Conservation (phyloP, 2,329 filamentous ascomycete species). For the Aureobasidium musti region DNA sequence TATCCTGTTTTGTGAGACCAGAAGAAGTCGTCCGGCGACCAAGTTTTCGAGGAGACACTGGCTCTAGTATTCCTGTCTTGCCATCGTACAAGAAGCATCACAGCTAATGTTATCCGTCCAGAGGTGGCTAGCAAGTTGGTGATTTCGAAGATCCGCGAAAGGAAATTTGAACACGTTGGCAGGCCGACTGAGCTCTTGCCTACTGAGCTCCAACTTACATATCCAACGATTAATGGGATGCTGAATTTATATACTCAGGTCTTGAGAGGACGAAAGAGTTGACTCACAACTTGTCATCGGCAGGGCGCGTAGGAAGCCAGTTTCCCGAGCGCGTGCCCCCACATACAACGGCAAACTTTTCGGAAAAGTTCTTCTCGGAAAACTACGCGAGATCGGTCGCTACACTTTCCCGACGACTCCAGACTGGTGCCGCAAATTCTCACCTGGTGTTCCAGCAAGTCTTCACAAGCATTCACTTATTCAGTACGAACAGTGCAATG, state of each 20-base stretch:
- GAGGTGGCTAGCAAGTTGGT: not conserved
- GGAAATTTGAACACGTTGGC: not conserved
- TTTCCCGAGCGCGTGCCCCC: not conserved
- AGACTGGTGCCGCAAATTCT: not conserved
- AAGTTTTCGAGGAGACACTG: no score
- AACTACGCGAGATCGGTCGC: not conserved
- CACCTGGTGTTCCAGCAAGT: not conserved
- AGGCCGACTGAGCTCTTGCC: no score
- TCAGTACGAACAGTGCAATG: not conserved
- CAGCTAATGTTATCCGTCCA: not conserved
- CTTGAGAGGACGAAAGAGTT: not conserved
- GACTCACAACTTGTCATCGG: slow-evolving; percentile 3
- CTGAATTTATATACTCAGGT: not conserved
- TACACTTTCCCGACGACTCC: not conserved
- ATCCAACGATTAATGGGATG: not conserved
- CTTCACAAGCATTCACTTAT: not conserved
- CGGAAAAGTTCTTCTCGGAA: not conserved
- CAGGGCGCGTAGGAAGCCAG: not conserved
- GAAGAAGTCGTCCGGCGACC: no score
- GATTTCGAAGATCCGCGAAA: not conserved
- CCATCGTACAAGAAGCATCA: not conserved
- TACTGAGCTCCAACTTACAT: not conserved
- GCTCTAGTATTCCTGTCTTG: not conserved
- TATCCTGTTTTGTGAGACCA: no score
- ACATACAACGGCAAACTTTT: not conserved